Base-by-base conservation (phyloP, 208 protist species). In the Crithidia thermophila region DNA sequence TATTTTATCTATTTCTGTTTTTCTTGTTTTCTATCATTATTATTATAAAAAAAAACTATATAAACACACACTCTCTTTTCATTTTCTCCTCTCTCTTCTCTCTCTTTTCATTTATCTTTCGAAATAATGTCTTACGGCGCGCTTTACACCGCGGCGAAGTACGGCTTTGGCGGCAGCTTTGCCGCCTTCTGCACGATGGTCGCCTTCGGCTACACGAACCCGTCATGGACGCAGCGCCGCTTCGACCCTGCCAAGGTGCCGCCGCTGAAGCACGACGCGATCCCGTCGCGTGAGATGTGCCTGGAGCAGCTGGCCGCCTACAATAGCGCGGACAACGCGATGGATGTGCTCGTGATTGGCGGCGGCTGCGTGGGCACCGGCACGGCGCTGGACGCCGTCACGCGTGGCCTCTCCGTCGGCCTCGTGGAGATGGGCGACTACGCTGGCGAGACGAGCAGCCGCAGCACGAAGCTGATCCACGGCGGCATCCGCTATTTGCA, bases 381-480 rank as follows among this genome's bases (percentile, higher is more conserved):
- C 36, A 72, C 88, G 1, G 97, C 97, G 14, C 77, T 99, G 11
- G 98, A 99, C 78, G 95, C 96, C 2, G 73, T 81, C 34, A 95
- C 89, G 16, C 88, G 98, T 59, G 98, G 98, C 27, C 77, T 98
- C 20, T 81, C 77, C 5, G 90, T 97, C 1, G 94, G 93, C 20
- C 72, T 99, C 49, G 87, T 99, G 42, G 97, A 99, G 67, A 90
- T 90, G 77, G 84, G 95, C 67, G 98, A 99, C 85, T 99, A 98
- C 67, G 94, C 94, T 13, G 93, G 93, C 27, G 97, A 96, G 25
- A 98, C 97, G 34, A 96, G 88, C 67, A 96, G 88, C 61, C 90
- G 93, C n/a, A 94, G 90, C 52, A 98, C 97, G 5, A 99, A 99
- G 79, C 93, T 99, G 18, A 98, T 98, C 51, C 97, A 99, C 72